Base-by-base conservation (phyloP, 2,329 filamentous ascomycete species). In the Cladosporium phlei region DNA sequence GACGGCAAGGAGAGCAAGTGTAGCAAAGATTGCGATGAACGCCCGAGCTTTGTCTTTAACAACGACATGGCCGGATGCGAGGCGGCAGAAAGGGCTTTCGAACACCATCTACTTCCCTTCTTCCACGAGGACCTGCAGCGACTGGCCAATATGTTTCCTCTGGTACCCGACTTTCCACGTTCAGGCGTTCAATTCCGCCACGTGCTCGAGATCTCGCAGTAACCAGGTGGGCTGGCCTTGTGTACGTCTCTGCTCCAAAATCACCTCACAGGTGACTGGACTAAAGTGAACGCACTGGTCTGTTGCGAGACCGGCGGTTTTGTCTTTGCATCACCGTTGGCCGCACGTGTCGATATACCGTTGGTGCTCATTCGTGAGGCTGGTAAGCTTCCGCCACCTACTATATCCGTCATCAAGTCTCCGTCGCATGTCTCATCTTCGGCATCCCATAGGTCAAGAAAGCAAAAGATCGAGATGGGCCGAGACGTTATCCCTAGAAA, bases 381-480 rank as follows among this genome's bases (percentile, higher is more conserved):
- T 8, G 75, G 75, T 20, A 84, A 82, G 61, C 72, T 83, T 0
- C 79, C 80, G 0, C 74, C 75, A 6, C 79, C 79, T 0, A 76
- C 65, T 0, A 8, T 79, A 25, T 78, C 73, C 5, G 68, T 73
- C 19, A 8, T 6, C 30, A 82, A 75, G 58, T 22, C 56, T 1
- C 22, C 60, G 0, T 84, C 78, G 2, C 66, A 81, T 58, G 75
- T 83, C 30, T 80, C 78, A 1, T 72, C 72, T 47, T 61, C 59
- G n/a, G 45, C 44, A 38, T 52, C 59, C 1, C 47, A 53, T 1
- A 38, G 55, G 11, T 38, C 46, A 4, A 51, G 50, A 39, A 60
- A 64, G 46, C 66, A 68, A 28, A 57, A 49, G 24, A 69, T 82
- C 5, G 78, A 79, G 62, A 77, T 83, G 58, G 66, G 66, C 12